Conservation (phyloP, 352 stramenopile genomes). For the Pythium angustatum region DNA sequence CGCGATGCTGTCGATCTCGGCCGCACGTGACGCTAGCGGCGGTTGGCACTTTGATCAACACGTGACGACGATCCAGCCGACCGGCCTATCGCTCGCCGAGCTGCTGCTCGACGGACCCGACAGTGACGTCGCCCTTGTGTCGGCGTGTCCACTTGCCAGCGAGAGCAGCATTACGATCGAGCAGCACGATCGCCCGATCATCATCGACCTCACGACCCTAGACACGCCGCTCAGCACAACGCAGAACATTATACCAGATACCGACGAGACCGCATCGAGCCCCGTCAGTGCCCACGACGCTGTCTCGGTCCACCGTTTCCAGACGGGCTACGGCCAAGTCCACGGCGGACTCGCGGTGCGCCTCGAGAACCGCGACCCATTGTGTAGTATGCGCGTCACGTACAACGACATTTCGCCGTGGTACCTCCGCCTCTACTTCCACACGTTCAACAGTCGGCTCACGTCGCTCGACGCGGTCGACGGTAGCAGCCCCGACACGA, state of each 20-base stretch:
- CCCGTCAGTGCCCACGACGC: conserved; percentile 8
- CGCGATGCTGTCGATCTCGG: conserved; percentile 59
- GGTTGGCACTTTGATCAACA: conserved; percentile 54
- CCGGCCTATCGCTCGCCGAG: conserved; percentile 41
- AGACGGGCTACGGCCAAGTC: conserved; percentile 77
- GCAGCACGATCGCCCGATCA: background rate
- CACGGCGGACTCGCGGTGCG: conserved; percentile 69
- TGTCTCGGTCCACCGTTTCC: conserved; percentile 72
- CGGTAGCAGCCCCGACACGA: background rate
- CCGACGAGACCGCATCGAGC: background rate
- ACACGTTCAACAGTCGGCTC: conserved; percentile 47
- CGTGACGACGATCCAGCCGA: conserved; percentile 54
- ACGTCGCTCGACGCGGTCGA: conserved; percentile 20
- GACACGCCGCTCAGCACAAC: background rate
- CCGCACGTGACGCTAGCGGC: conserved; percentile 23
- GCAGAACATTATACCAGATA: background rate
- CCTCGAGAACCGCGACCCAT: conserved; percentile 56
- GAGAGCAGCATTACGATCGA: conserved; percentile 15
- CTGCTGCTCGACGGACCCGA: conserved; percentile 41
- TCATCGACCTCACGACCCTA: conserved; percentile 5
- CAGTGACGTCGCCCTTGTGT: background rate
- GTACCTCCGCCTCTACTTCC: conserved; percentile 81
- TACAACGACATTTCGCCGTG: conserved; percentile 83
- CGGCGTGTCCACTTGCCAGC: conserved; percentile 19
- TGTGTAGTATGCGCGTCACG: conserved; percentile 51